A percentile compares a stretch with the other conserved stretches of the same genome.
Conservation (phyloP, 352 stramenopile genomes). For the Blastocystis sp. region DNA sequence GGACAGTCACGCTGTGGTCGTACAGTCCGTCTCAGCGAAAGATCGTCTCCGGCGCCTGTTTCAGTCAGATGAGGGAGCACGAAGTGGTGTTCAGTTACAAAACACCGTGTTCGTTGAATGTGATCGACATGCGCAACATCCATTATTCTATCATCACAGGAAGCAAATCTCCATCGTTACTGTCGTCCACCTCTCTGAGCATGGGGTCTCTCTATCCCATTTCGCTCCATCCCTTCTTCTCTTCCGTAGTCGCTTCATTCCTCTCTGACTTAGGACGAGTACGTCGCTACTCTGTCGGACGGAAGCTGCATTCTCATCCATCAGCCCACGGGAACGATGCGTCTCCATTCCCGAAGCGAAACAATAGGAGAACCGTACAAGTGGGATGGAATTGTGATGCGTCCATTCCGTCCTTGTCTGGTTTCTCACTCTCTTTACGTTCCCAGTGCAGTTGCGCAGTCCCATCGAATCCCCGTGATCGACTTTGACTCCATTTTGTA, state of each 20-base stretch:
- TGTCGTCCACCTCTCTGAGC: neutral
- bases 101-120: neutral
- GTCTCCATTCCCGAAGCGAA: neutral
- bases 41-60: neutral
- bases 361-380: neutral
- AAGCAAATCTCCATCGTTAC: neutral
- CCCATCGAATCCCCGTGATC: neutral
- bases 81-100: slow-evolving; percentile 11
- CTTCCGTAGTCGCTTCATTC: neutral
- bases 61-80: neutral
- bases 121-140: slow-evolving; percentile 21
- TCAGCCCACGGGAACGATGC: neutral
- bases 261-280: neutral
- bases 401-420: neutral
- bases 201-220: neutral
- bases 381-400: slow-evolving; percentile 30
- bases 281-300: slow-evolving; percentile 9
- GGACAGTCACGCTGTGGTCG: neutral
- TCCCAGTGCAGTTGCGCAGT: neutral
- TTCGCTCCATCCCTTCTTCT: slow-evolving; percentile 33
- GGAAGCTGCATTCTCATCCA: neutral
- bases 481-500: slow-evolving; percentile 35
- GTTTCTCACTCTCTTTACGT: neutral
- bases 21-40: neutral
- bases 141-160: slow-evolving; percentile 19